phyloP scores from a whole-genome alignment of 2,329 filamentous ascomycete species.

The Xylaria sp. region DNA sequence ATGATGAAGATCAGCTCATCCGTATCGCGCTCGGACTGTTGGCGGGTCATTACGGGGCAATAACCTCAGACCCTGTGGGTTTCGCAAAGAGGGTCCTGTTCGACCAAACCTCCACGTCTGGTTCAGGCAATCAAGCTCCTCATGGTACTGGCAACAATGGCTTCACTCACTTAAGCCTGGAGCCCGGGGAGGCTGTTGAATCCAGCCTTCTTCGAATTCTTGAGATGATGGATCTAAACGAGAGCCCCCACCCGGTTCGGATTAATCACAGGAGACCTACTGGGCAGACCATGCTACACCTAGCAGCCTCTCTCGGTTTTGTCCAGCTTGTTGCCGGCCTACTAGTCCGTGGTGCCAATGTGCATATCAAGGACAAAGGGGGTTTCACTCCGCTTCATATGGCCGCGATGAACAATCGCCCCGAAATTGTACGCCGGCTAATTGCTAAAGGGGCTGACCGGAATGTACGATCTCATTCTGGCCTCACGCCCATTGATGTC shows the following conservation, averaged over 20 bases:
- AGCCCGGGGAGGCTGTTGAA: slow-evolving; percentile 66
- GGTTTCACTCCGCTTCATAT: slow-evolving; percentile 87
- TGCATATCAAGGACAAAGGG: slow-evolving; percentile 78
- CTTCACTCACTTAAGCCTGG: slow-evolving; percentile 50
- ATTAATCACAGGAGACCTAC: slow-evolving; percentile 73
- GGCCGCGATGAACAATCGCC: slow-evolving; percentile 79
- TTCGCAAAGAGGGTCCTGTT: slow-evolving; percentile 70
- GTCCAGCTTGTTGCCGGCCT: slow-evolving; percentile 81
- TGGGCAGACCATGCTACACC: slow-evolving; percentile 83
- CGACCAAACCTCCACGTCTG: slow-evolving; percentile 53
- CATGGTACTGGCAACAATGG: slow-evolving; percentile 51
- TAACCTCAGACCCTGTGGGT: slow-evolving; percentile 70
- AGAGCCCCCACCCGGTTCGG: slow-evolving; percentile 73
- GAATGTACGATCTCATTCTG: slow-evolving; percentile 74
- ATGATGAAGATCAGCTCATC: slow-evolving; percentile 75
- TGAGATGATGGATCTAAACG: slow-evolving; percentile 82
- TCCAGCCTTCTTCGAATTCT: slow-evolving; percentile 76
- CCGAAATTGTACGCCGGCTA: slow-evolving; percentile 79
- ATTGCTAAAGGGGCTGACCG: slow-evolving; percentile 79
- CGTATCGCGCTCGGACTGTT: slow-evolving; percentile 74
- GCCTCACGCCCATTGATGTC: slow-evolving; percentile 77
- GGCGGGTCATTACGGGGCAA: slow-evolving; percentile 70
- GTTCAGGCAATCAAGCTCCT: slow-evolving; percentile 59
- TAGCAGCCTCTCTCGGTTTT: slow-evolving; percentile 80
- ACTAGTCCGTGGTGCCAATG: slow-evolving; percentile 80